Conservation (phyloP, 106 monocot genomes). For the Acanthochlamys bracteata region DNA sequence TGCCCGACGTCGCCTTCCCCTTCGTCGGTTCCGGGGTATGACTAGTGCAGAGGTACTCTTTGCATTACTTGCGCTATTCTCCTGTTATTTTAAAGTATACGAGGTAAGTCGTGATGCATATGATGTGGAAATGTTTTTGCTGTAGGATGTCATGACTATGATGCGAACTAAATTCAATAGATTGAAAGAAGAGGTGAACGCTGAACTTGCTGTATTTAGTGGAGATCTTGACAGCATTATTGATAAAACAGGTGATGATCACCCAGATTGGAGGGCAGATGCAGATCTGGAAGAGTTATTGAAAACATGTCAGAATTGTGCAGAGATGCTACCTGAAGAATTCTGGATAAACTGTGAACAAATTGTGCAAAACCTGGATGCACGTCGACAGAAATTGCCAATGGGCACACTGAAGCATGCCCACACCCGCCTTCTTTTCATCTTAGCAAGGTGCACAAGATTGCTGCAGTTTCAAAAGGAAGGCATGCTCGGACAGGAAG, state of each 20-base stretch:
- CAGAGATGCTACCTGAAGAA: constrained; percentile 68
- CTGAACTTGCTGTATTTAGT: constrained; percentile 59
- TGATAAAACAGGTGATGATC: constrained; percentile 30
- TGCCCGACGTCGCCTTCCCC: constrained; percentile 19
- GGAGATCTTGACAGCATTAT: constrained; percentile 65
- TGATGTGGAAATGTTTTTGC: neutral
- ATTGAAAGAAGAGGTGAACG: constrained; percentile 72
- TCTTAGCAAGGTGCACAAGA: constrained; percentile 85
- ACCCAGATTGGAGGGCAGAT: constrained; percentile 50
- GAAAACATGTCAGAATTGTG: constrained; percentile 53
- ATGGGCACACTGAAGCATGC: constrained; percentile 77
- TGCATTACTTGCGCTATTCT: neutral
- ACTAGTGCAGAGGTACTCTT: constrained; percentile 31
- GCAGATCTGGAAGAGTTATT: constrained; percentile 61
- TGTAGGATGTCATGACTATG: constrained; percentile 50
- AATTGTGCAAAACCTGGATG: constrained; percentile 81
- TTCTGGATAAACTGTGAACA: constrained; percentile 78
- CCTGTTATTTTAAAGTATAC: neutral
- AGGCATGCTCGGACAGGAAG: constrained; percentile 22
- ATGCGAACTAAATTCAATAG: constrained; percentile 61
- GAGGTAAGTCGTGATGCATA: neutral
- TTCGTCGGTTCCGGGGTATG: constrained; percentile 38
- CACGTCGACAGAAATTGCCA: constrained; percentile 69
- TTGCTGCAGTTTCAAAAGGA: constrained; percentile 85
- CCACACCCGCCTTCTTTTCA: constrained; percentile 85